Conservation (phyloP, 208 protist genomes). For the Jaenimonas drosophilae region DNA sequence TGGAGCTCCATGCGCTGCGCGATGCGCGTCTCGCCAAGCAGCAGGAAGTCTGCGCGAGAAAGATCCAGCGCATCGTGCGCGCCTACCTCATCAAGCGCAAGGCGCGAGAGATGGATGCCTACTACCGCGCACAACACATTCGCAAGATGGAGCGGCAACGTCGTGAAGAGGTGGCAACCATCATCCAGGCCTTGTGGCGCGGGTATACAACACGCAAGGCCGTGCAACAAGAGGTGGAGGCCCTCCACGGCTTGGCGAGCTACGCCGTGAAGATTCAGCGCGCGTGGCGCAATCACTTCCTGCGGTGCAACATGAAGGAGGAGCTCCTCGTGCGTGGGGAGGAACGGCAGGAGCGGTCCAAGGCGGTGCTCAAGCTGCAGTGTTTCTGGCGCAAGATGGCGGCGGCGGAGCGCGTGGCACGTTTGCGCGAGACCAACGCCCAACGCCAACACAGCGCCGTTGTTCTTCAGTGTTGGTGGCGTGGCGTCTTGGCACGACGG, state of each 20-base stretch:
- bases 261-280: constrained; percentile 49
- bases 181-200: constrained; percentile 78
- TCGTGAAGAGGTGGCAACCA: constrained; percentile 43
- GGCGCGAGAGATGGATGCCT: constrained; percentile 32
- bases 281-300: constrained; percentile 26
- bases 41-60: constrained; percentile 27
- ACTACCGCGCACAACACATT: constrained; percentile 41
- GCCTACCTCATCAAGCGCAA: constrained; percentile 20
- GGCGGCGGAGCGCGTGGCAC: constrained; percentile 36
- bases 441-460: constrained; percentile 14
- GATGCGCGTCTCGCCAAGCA: constrained; percentile 8
- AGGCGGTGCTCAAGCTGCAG: constrained; percentile 61
- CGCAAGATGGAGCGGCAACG: constrained; percentile 50
- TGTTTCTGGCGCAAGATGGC: constrained; percentile 80
- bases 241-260: constrained; percentile 7
- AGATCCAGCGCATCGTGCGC: constrained; percentile 47
- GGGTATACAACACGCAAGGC: constrained; percentile 54
- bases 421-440: constrained; percentile 16
- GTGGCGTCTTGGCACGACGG: constrained; percentile 27
- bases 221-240: constrained; percentile 17
- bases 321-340: constrained; percentile 20
- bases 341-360: constrained; percentile 10
- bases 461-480: constrained; percentile 69
- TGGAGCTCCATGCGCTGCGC: constrained; percentile 37
- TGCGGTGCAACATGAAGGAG: constrained; percentile 19